Evolutionary conservation across 1,139 yeast genomes (phyloP).

Genomic region (Citeromyces hawaiiensis): DNA sequence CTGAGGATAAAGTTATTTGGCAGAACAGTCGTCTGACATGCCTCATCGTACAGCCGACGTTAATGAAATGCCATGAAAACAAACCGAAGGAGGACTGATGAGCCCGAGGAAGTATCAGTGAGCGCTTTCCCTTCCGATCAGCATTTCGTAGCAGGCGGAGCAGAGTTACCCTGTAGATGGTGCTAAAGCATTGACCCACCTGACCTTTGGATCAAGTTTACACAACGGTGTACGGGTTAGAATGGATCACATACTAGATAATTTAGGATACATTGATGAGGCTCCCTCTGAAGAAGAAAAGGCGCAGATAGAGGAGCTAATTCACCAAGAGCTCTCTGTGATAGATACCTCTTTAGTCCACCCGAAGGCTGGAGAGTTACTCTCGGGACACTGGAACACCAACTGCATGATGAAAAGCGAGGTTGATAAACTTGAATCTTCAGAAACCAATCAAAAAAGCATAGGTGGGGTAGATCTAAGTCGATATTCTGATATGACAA

Average conservation of each 20-base stretch:
- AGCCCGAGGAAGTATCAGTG: too few relatives aligned
- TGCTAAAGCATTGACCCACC: too few relatives aligned
- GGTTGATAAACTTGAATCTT: conserved; percentile 2
- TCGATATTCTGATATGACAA: conserved; percentile 4
- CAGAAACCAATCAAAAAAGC: conserved; percentile 3
- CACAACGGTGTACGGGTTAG: background rate
- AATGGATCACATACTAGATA: conserved; percentile 7
- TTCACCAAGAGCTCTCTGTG: conserved; percentile 9
- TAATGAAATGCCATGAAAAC: too few relatives aligned
- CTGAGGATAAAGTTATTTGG: too few relatives aligned
- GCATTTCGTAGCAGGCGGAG: too few relatives aligned
- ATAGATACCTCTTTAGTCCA: conserved; percentile 5
- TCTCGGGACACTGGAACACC: background rate
- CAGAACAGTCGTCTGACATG: too few relatives aligned
- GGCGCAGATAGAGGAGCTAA: conserved; percentile 8
- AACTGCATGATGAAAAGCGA: background rate
- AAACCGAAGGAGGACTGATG: too few relatives aligned
- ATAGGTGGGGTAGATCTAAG: conserved; percentile 7
- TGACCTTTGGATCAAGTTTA: too few relatives aligned
- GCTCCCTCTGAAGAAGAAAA: conserved; percentile 9
- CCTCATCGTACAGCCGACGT: too few relatives aligned
- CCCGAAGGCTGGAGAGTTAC: conserved; percentile 4
- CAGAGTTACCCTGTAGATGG: too few relatives aligned
- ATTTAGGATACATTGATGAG: conserved; percentile 12
- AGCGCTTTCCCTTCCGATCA: too few relatives aligned